Percentiles rank a stretch among this genome's conserved stretches.
Conservation (phyloP, 1,139 yeast genomes). For the Pichia sp. region DNA sequence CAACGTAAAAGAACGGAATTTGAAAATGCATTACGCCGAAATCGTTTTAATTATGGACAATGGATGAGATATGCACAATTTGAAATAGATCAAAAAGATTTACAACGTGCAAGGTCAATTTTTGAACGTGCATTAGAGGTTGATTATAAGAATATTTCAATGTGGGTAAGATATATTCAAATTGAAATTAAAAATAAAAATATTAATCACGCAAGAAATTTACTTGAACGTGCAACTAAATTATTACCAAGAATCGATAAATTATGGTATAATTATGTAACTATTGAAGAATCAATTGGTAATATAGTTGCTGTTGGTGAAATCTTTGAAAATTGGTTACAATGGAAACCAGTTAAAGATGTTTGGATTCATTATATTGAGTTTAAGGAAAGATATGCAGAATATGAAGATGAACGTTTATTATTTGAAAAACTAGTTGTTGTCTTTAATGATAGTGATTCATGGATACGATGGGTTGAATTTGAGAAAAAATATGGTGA, state of each 20-base stretch:
- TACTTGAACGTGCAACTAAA: conserved; percentile 72
- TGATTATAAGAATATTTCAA: conserved; percentile 63
- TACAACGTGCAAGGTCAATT: conserved; percentile 68
- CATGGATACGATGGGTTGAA: conserved; percentile 62
- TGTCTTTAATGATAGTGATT: conserved; percentile 44
- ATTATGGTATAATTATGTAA: conserved; percentile 77
- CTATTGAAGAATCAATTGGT: conserved; percentile 74
- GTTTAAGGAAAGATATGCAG: conserved; percentile 65
- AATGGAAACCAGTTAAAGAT: conserved; percentile 58
- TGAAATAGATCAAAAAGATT: conserved; percentile 77
- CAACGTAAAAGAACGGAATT: conserved; percentile 71
- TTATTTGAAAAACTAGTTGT: conserved; percentile 52
- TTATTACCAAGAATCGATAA: conserved; percentile 74
- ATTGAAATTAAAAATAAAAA: conserved; percentile 66
- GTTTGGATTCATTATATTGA: conserved; percentile 75
- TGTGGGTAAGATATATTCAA: conserved; percentile 84
- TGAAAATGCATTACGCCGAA: conserved; percentile 79
- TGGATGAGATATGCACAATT: conserved; percentile 92
- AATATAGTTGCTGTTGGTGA: conserved; percentile 57
- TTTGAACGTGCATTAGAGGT: conserved; percentile 85
- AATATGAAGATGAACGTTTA: conserved; percentile 49
- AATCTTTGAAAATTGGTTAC: conserved; percentile 75
- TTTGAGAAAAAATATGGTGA: conserved; percentile 56
- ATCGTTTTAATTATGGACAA: conserved; percentile 73
- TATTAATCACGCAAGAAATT: conserved; percentile 81